phyloP scores from a whole-genome alignment of 2,329 filamentous ascomycete species.

The Orbilia quercus region DNA sequence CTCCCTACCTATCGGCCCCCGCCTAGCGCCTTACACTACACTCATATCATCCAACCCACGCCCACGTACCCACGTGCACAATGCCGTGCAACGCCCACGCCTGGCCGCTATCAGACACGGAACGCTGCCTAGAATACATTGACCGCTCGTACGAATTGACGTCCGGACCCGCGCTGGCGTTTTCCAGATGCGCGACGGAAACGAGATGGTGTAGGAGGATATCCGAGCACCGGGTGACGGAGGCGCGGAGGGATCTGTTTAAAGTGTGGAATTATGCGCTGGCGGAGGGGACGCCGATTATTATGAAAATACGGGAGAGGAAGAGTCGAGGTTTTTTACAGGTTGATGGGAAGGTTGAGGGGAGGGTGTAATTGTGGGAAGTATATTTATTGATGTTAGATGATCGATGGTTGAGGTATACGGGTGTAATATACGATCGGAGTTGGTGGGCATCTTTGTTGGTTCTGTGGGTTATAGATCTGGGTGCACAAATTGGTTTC shows the following conservation, averaged over 20 bases:
- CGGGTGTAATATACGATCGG: too few species aligned
- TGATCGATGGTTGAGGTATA: too few species aligned
- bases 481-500: too few species aligned
- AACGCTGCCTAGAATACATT: conserved; percentile 34
- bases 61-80: background rate
- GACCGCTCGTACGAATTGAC: conserved; percentile 23
- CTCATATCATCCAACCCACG: conserved; percentile 1
- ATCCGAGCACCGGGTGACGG: conserved; percentile 22
- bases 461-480: too few species aligned
- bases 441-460: too few species aligned
- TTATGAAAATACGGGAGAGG: conserved; percentile 36
- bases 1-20: too few species aligned
- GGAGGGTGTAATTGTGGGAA: too few species aligned
- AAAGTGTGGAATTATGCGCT: conserved; percentile 28
- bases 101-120: conserved; percentile 40
- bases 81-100: conserved; percentile 54
- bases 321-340: background rate
- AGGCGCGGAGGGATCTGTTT: conserved; percentile 8
- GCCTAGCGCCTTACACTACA: background rate
- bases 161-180: background rate
- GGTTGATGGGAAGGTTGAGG: too few species aligned
- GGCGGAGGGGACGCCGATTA: conserved; percentile 38
- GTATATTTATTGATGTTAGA: too few species aligned
- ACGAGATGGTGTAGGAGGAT: conserved; percentile 43
- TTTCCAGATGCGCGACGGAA: conserved; percentile 24